Percentiles rank a stretch among this genome's conserved stretches.
Conservation (phyloP, 2,329 filamentous ascomycete species). For the Dothistroma septosporum region DNA sequence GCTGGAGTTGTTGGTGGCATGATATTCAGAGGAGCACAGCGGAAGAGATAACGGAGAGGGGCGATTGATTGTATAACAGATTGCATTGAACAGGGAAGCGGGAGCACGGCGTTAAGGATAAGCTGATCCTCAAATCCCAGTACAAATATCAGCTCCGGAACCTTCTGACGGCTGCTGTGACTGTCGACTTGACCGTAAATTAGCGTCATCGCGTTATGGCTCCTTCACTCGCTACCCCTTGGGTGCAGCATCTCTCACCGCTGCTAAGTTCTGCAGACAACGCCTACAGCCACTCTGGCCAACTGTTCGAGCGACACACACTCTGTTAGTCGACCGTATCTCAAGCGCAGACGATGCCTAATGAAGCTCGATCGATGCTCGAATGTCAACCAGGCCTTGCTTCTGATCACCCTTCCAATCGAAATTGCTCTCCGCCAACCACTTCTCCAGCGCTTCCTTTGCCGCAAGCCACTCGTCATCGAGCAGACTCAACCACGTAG, state of each 20-base stretch:
- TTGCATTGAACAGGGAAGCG: neutral
- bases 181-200: neutral
- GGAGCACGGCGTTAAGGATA: neutral
- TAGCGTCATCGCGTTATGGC: no score
- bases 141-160: neutral
- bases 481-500: constrained; percentile 57
- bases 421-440: constrained; percentile 56
- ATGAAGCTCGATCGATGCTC: neutral
- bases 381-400: neutral
- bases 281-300: no score
- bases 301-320: no score
- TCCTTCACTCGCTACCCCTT: neutral
- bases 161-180: neutral
- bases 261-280: neutral
- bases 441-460: constrained; percentile 48
- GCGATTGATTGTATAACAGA: neutral
- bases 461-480: constrained; percentile 55
- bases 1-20: constrained; percentile 90
- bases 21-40: constrained; percentile 65
- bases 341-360: no score
- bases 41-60: constrained; percentile 24
- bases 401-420: constrained; percentile 52
- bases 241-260: neutral
- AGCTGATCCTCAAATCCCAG: neutral
- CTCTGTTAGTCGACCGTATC: no score